A percentile compares a stretch with the other conserved stretches of the same genome.
These are phyloP conservation scores for Mortierella alpina DNA, from an alignment of 192 early-diverging fungal genomes.

Conservation along the genomic window DNA sequence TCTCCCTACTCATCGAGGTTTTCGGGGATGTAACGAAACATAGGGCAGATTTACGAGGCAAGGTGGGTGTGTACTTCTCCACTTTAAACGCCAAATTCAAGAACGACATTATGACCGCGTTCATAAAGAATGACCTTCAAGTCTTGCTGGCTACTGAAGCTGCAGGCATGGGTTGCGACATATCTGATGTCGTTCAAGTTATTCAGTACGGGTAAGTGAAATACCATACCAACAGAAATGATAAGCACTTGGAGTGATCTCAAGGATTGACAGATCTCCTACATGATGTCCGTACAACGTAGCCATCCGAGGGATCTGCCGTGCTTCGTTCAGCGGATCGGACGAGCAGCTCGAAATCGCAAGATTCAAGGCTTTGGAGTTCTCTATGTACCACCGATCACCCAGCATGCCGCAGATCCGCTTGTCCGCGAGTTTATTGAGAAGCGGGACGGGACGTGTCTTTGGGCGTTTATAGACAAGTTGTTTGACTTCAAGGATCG, in stretches of 20 bases:
- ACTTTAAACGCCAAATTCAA: not conserved
- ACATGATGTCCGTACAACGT: not conserved
- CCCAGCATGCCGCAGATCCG: too few species aligned
- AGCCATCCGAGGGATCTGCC: conserved; percentile 19
- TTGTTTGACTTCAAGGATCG: too few species aligned
- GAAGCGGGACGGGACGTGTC: too few species aligned
- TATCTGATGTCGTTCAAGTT: conserved; percentile 14
- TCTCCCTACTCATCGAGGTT: not conserved
- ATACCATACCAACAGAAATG: too few species aligned
- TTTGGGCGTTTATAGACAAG: too few species aligned
- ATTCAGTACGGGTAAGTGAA: conserved; percentile 16
- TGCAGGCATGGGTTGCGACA: conserved; percentile 16
- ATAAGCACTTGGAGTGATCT: too few species aligned
- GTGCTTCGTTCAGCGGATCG: conserved; percentile 14
- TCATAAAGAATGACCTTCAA: not conserved
- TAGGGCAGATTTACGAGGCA: not conserved
- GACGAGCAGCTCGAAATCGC: conserved; percentile 11
- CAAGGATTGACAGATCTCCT: too few species aligned
- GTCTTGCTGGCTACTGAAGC: conserved; percentile 19
- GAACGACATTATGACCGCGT: not conserved
- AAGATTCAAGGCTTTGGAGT: too few species aligned
- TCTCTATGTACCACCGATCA: too few species aligned
- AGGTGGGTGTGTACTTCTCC: conserved; percentile 7
- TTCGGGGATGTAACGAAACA: not conserved
- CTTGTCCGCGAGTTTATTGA: too few species aligned